Evolutionary conservation across 2,329 filamentous ascomycete genomes (phyloP), one percentile per base, ranked within the genome.

Genomic region (Colletotrichum lentis): DNA sequence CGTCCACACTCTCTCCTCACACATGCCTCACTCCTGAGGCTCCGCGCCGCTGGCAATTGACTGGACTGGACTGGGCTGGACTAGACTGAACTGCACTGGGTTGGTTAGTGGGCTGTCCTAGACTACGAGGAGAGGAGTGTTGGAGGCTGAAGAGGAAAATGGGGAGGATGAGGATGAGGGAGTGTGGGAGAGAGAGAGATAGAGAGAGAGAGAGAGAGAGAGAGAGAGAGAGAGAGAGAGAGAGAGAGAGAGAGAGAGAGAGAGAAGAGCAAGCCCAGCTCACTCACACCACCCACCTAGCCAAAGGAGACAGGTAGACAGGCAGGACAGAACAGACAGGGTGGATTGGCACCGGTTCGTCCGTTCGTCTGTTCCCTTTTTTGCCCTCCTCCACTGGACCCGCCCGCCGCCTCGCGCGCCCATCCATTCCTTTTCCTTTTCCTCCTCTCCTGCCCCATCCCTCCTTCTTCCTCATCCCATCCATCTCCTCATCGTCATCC

Each of bases 381-480:
- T 31, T 44, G 10, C 52, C 37, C 49, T 37, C 31, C 18, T 37
- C 27, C 31, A 16, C 35, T 44, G 58, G 57, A 55, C 46, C 57
- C 57, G 46, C 57, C 22, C 46, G 39, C 67, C 46, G 57, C 63
- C 52, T 69, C 63, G 62, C 67, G 62, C 67, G 67, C 71, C 72
- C 66, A 60, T 70, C 70, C 64, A 60, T 78, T 66, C 67, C 70
- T 69, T 69, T 69, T 71, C 73, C 70, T 73, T 76, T 74, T 74
- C 72, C 71, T 71, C 69, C 59, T 64, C 64, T 69, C 64, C 61
- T 70, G 60, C 55, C 70, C 69, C 71, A 74, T 74, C 74, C 75
- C 74, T 66, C 62, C 31, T 74, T 75, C 77, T 76, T 76, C 43
- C 76, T 77, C 74, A 76, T 76, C 74, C 70, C 75, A 76, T 76